Base-by-base conservation (phyloP, 169 alveolate species). In the Cystoisospora suis region DNA sequence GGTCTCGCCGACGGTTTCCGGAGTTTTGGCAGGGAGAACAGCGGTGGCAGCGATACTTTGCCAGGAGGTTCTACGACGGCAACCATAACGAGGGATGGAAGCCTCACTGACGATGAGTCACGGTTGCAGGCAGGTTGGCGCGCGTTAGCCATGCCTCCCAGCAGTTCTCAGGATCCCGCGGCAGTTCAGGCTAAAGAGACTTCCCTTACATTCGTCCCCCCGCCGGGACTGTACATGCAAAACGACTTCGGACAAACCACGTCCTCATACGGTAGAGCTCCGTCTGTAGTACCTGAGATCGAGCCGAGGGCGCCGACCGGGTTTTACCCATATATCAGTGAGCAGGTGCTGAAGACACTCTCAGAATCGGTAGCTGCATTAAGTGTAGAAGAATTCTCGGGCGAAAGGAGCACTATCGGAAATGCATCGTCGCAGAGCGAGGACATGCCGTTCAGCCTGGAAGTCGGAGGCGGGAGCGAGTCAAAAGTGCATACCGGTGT, bases 161-260 rank as follows among this genome's bases (percentile, higher is more conserved):
- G 9, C 32, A 29, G 79, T 65, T 44, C 79, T 27, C 36, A 17
- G 61, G 61, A 40, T 38, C 46, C 27, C 38, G 44, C 38, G 79
- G 79, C 12, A 44, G 79, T 29, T n/a, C n/a, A n/a, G n/a, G n/a
- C n/a, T n/a, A n/a, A n/a, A n/a, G n/a, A n/a, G n/a, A n/a, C n/a
- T n/a, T n/a, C n/a, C n/a, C 42, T 65, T 38, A 29, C 36, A 17
- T 65, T 65, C 36, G 79, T 65, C 38, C 79, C 79, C 0, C 79
- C 79, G 36, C 79, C 79, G 7, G 79, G 79, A 12, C 79, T 65
- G 79, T 20, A 40, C 20, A 17, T 65, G 79, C 79, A 65, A 23
- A 65, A 65, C 36, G 79, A 65, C 17, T 65, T 65, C 42, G 45
- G 79, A 34, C 12, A 44, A 65, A 44, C 79, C 46, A 23, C 45